Conservation (phyloP, 805 yeast genomes). For the Ogataea zsoltii region DNA sequence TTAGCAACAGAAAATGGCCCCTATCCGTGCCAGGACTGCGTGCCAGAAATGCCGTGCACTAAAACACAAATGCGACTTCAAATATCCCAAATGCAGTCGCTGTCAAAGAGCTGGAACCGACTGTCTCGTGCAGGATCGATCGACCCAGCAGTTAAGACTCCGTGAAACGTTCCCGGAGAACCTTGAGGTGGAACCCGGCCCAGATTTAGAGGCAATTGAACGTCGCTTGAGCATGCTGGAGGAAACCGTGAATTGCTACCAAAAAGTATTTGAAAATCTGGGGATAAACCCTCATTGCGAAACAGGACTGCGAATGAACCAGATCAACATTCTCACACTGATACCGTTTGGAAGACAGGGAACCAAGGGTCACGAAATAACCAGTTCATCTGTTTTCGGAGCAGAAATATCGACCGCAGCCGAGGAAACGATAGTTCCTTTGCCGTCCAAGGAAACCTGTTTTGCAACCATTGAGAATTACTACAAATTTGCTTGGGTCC, state of each 20-base stretch:
- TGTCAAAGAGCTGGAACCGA: constrained; percentile 18
- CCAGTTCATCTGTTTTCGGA: constrained; percentile 20
- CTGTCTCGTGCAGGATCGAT: constrained; percentile 22
- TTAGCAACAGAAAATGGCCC: no score
- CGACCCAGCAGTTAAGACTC: constrained; percentile 12
- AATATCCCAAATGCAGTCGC: constrained; percentile 25
- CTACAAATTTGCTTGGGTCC: constrained; percentile 23
- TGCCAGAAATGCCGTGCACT: constrained; percentile 27
- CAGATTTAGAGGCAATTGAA: background rate
- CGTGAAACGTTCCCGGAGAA: constrained; percentile 7
- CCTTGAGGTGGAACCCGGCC: background rate
- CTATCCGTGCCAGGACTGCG: constrained; percentile 20
- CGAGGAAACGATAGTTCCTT: background rate
- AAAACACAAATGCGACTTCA: constrained; percentile 27
- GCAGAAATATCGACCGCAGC: constrained; percentile 4
- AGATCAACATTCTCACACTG: constrained; percentile 17
- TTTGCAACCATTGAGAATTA: constrained; percentile 14
- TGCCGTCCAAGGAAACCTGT: constrained; percentile 9
- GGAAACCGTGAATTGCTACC: constrained; percentile 1
- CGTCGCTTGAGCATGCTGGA: constrained; percentile 2
- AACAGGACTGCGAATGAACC: constrained; percentile 10
- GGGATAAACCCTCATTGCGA: constrained; percentile 1
- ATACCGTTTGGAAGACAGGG: constrained; percentile 17
- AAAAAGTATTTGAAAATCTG: constrained; percentile 4
- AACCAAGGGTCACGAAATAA: constrained; percentile 11